These are phyloP conservation scores for Urtica urens DNA, from an alignment of 306 rosid genomes.

Conservation along the genomic window DNA sequence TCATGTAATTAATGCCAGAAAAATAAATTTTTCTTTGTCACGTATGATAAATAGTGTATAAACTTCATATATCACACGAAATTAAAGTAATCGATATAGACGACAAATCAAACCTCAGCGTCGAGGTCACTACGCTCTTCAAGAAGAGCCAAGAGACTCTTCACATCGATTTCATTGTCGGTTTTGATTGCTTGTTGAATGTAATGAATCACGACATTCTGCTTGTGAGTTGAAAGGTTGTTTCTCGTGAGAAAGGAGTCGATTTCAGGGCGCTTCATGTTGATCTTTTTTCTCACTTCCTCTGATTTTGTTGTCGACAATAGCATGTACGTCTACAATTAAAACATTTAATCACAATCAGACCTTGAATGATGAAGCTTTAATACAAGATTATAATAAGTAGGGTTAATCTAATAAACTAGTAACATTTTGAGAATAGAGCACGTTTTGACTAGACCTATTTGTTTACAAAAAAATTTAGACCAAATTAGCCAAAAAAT, in stretches of 20 bases:
- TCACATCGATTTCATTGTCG: constrained; percentile 4
- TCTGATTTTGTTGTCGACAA: constrained; percentile 7
- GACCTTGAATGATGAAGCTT: too few relatives aligned
- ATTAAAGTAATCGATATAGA: too few relatives aligned
- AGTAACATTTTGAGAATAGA: too few relatives aligned
- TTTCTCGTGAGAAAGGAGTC: not conserved
- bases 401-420: too few relatives aligned
- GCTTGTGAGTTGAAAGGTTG: not conserved
- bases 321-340: not conserved
- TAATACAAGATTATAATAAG: too few relatives aligned
- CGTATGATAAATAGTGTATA: too few relatives aligned
- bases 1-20: not conserved
- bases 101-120: not conserved
- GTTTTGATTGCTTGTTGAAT: not conserved
- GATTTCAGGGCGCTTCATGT: not conserved
- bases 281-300: not conserved
- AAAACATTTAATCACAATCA: not conserved
- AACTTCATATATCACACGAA: too few relatives aligned
- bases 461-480: too few relatives aligned
- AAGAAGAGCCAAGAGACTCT: not conserved
- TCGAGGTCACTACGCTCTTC: not conserved
- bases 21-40: too few relatives aligned
- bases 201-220: constrained; percentile 1
- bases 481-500: too few relatives aligned
- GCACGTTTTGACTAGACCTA: too few relatives aligned